Conservation (phyloP, 2,329 filamentous ascomycete genomes). For the Shiraia bambusicola region DNA sequence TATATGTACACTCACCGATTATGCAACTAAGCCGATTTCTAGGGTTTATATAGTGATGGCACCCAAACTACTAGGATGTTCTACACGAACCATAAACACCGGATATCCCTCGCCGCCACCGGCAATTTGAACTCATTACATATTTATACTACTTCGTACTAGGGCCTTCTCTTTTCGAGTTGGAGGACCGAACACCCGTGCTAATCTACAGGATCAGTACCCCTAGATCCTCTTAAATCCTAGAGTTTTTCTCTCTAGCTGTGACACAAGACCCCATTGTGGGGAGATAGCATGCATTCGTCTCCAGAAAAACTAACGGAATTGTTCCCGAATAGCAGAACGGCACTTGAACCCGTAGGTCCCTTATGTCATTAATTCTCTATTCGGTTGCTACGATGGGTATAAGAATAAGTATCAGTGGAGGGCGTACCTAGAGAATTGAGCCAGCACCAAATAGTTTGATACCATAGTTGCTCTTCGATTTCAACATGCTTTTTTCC, state of each 20-base stretch:
- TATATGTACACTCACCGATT: too few relatives aligned
- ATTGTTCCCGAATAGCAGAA: too few relatives aligned
- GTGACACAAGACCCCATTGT: background rate
- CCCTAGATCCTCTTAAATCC: background rate
- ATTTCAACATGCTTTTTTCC: slow-evolving; percentile 6
- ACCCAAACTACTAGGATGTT: background rate
- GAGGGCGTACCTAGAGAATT: background rate
- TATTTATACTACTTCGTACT: background rate
- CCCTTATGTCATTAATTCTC: too few relatives aligned
- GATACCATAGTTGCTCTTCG: background rate
- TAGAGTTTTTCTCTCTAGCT: background rate
- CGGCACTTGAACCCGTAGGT: too few relatives aligned
- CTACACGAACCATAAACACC: background rate
- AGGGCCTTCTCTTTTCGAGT: background rate
- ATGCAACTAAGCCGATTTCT: background rate
- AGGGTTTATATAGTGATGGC: background rate
- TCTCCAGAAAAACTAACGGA: too few relatives aligned
- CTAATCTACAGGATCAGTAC: background rate
- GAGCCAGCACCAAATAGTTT: background rate
- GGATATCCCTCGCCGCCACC: background rate
- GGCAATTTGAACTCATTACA: background rate
- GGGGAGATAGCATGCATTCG: too few relatives aligned
- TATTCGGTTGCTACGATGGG: background rate
- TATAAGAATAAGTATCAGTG: background rate
- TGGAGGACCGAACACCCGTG: background rate